These are phyloP conservation scores for Pythium brachiatum DNA, from an alignment of 352 stramenopile species.

Conservation along the genomic window DNA sequence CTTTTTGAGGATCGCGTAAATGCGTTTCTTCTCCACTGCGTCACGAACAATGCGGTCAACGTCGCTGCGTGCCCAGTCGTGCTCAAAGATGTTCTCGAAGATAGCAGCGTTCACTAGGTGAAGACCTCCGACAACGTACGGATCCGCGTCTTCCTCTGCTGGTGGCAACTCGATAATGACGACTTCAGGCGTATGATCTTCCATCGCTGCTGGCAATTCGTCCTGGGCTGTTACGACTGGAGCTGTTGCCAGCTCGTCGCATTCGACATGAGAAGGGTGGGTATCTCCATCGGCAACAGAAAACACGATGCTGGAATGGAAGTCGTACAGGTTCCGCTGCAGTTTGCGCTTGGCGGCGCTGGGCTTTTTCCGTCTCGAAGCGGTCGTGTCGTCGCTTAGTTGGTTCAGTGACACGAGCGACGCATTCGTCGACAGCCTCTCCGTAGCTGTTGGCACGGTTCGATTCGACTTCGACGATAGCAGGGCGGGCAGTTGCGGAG, in stretches of 20 bases:
- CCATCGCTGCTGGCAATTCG: background rate
- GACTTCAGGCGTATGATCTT: conserved; percentile 1
- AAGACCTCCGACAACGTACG: conserved; percentile 34
- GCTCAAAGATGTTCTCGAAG: conserved; percentile 51
- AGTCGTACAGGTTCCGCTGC: conserved; percentile 55
- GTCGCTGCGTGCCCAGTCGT: conserved; percentile 48
- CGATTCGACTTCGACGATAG: background rate
- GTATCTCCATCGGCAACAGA: conserved; percentile 30
- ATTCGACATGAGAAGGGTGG: background rate
- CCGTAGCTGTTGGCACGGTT: background rate
- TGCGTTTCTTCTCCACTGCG: conserved; percentile 62
- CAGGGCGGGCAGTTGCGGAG: conserved; percentile 8
- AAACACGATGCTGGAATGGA: conserved; percentile 59
- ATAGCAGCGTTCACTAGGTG: conserved; percentile 23
- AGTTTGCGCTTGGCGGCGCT: conserved; percentile 34
- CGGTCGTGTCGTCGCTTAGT: background rate
- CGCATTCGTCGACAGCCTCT: background rate
- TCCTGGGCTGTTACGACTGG: background rate
- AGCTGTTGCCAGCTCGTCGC: background rate
- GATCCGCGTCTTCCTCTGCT: conserved; percentile 15
- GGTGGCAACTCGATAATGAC: conserved; percentile 15
- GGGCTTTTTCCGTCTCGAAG: conserved; percentile 10
- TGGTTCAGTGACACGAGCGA: conserved; percentile 3
- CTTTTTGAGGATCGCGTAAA: conserved; percentile 36
- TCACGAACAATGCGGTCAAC: conserved; percentile 58